A percentile compares a stretch with the other conserved stretches of the same genome.
These are phyloP conservation scores for Metschnikowia cerradonensis DNA, from an alignment of 805 yeast genomes.

Conservation along the genomic window DNA sequence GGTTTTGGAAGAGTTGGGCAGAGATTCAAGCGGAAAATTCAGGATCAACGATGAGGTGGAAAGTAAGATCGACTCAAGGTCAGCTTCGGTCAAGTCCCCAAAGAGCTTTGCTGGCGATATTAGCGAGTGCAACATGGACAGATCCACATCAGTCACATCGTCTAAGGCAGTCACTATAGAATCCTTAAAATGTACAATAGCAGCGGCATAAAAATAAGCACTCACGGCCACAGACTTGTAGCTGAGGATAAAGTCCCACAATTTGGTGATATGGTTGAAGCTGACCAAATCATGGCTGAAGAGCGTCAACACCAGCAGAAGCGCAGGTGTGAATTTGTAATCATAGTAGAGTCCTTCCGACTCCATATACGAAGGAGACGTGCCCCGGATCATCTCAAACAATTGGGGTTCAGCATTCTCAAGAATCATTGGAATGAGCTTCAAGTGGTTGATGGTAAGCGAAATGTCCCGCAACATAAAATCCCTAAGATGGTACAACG, in stretches of 20 bases:
- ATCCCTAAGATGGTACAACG: constrained; percentile 69
- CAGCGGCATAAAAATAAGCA: constrained; percentile 58
- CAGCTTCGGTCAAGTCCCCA: constrained; percentile 24
- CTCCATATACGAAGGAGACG: constrained; percentile 22
- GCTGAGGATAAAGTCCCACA: constrained; percentile 70
- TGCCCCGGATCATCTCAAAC: constrained; percentile 40
- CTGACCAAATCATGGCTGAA: constrained; percentile 67
- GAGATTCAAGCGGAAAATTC: constrained; percentile 20
- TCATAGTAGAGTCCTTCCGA: constrained; percentile 29
- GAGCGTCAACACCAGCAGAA: constrained; percentile 74
- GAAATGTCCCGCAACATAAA: constrained; percentile 73
- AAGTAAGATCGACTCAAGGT: constrained; percentile 25
- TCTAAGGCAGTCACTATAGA: neutral
- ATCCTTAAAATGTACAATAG: constrained; percentile 43
- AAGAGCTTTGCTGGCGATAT: constrained; percentile 32
- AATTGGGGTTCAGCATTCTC: constrained; percentile 43
- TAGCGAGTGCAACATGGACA: constrained; percentile 32
- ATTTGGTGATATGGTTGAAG: constrained; percentile 44
- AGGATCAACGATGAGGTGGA: constrained; percentile 25
- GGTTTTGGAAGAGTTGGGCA: constrained; percentile 20
- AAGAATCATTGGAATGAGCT: constrained; percentile 61
- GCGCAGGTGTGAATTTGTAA: constrained; percentile 48
- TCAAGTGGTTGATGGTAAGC: constrained; percentile 62
- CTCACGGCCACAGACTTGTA: constrained; percentile 51
- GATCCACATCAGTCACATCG: constrained; percentile 20